These are phyloP conservation scores for Cyclostephanos tholiformis DNA, from an alignment of 108 stramenopile genomes.

Conservation along the genomic window DNA sequence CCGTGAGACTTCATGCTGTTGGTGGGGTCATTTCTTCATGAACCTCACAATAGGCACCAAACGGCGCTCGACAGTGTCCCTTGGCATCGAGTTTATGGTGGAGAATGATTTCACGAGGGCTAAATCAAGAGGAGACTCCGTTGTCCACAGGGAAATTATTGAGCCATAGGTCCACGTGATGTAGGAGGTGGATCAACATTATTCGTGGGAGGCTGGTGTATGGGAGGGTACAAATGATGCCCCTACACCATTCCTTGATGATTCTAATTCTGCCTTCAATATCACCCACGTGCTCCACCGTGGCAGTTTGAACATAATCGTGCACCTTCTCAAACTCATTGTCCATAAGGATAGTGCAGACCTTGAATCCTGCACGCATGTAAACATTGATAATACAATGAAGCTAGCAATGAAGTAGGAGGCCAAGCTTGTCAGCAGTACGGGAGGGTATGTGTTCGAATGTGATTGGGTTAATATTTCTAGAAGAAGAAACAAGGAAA, in stretches of 20 bases:
- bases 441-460: too few relatives aligned
- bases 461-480: too few relatives aligned
- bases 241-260: conserved; percentile 46
- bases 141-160: conserved; percentile 39
- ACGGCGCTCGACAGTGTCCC: background rate
- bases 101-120: conserved; percentile 19
- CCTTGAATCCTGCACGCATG: conserved; percentile 16
- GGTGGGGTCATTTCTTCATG: conserved; percentile 12
- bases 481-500: background rate
- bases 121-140: conserved; percentile 44
- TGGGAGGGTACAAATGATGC: conserved; percentile 34
- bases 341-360: conserved; percentile 10
- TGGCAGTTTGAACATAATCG: background rate
- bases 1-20: too few relatives aligned
- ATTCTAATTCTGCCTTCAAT: conserved; percentile 44
- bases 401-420: conserved; percentile 25
- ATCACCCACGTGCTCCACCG: conserved; percentile 32
- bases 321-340: conserved; percentile 21
- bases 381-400: conserved; percentile 10
- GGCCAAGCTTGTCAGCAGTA: background rate
- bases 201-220: conserved; percentile 30
- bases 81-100: too few relatives aligned
- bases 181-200: conserved; percentile 27
- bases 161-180: conserved; percentile 19
- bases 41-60: conserved; percentile 5